These are phyloP conservation scores for Closterium sp. DNA, from an alignment of 139 green algal genomes.

Conservation along the genomic window DNA sequence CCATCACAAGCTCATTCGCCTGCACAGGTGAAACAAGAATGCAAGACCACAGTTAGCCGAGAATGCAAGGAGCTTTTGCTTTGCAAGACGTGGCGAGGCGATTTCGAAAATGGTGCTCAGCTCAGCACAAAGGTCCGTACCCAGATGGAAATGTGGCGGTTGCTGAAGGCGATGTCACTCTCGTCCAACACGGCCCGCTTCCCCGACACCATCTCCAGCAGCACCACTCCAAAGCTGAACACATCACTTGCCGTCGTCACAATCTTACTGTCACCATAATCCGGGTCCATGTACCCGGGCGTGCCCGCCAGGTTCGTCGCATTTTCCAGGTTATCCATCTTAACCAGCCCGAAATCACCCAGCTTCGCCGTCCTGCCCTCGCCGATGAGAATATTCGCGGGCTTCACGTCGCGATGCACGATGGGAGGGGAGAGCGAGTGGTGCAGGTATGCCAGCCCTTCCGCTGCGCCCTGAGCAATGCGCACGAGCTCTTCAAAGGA, in stretches of 20 bases:
- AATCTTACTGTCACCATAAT: neutral
- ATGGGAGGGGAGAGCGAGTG: slow-evolving; percentile 3
- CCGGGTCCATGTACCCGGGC: neutral
- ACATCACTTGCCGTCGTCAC: neutral
- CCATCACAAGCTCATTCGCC: too few relatives aligned
- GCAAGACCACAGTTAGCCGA: too few relatives aligned
- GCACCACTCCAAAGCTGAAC: neutral
- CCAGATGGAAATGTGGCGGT: too few relatives aligned
- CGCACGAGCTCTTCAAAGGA: neutral
- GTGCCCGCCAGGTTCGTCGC: neutral
- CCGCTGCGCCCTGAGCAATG: slow-evolving; percentile 4
- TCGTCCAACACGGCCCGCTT: too few relatives aligned
- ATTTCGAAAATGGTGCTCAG: too few relatives aligned
- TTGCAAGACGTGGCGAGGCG: too few relatives aligned
- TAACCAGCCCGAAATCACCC: neutral
- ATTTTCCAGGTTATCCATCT: neutral
- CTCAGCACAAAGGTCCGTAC: too few relatives aligned
- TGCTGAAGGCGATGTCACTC: too few relatives aligned
- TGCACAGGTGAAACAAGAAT: too few relatives aligned
- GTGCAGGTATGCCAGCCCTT: slow-evolving; percentile 51
- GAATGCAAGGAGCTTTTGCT: too few relatives aligned
- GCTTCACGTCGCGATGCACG: slow-evolving; percentile 51
- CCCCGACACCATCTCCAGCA: too few relatives aligned
- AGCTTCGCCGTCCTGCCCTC: neutral
- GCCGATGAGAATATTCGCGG: slow-evolving; percentile 45